Percentiles rank a stretch among this genome's conserved stretches.
phyloP scores from a whole-genome alignment of 2,329 filamentous ascomycete genomes.

The Colletotrichum australisinense region DNA sequence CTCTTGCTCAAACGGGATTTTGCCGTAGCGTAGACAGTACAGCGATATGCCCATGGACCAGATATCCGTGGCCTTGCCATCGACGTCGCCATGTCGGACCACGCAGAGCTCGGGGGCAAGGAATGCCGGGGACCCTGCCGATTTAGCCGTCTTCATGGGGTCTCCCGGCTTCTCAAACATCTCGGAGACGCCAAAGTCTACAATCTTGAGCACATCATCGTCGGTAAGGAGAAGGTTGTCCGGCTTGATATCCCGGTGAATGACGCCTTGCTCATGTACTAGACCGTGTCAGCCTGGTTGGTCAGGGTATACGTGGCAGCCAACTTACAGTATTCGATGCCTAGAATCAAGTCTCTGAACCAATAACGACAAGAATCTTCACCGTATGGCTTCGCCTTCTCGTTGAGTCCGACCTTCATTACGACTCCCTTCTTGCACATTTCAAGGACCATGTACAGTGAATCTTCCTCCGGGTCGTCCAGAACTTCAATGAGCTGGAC shows the following conservation, averaged over 20 bases:
- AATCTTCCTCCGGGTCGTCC: constrained; percentile 95
- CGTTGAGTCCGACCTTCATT: constrained; percentile 93
- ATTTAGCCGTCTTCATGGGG: constrained; percentile 92
- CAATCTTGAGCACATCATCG: constrained; percentile 95
- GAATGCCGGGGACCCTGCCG: constrained; percentile 94
- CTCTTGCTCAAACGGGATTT: constrained; percentile 84
- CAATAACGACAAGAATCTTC: constrained; percentile 86
- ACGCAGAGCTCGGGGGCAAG: constrained; percentile 93
- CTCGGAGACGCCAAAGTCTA: constrained; percentile 98
- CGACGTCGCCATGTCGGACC: constrained; percentile 85
- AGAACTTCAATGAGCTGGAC: constrained; percentile 93
- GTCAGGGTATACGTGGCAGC: neutral
- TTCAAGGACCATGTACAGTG: constrained; percentile 97
- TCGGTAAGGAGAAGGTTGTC: constrained; percentile 93
- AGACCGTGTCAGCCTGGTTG: constrained; percentile 23
- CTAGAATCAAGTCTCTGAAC: constrained; percentile 95
- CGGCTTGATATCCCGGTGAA: constrained; percentile 97
- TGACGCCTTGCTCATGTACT: constrained; percentile 94
- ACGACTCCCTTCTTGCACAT: constrained; percentile 99
- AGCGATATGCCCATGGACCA: constrained; percentile 99
- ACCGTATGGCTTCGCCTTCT: constrained; percentile 83
- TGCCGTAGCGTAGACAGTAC: constrained; percentile 91
- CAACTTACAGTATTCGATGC: constrained; percentile 87
- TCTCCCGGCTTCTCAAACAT: constrained; percentile 87
- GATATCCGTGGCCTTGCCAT: constrained; percentile 90